Conservation (phyloP, 148 eudicot species). For the Rhododendron kiyosumense region DNA sequence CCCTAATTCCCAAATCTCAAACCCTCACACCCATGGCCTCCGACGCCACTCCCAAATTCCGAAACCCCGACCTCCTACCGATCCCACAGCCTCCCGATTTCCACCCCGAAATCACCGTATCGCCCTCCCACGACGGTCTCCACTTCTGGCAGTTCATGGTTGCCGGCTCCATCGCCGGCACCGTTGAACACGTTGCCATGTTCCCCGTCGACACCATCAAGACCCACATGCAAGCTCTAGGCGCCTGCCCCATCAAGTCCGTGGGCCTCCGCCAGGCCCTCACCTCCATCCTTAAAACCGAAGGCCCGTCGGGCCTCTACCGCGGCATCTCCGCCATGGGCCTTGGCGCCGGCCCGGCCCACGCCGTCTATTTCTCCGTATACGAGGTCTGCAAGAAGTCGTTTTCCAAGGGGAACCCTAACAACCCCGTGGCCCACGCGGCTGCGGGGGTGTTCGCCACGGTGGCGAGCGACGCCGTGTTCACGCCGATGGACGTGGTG, state of each 20-base stretch:
- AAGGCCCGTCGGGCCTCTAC: constrained; percentile 62
- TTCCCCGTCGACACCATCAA: constrained; percentile 79
- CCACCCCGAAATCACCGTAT: neutral
- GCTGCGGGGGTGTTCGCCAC: constrained; percentile 76
- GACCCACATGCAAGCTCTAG: constrained; percentile 81
- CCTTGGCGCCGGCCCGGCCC: constrained; percentile 12
- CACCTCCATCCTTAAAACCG: constrained; percentile 45
- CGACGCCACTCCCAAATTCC: constrained; percentile 28
- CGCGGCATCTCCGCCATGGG: constrained; percentile 82
- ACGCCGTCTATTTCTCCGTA: constrained; percentile 9
- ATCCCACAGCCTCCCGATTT: constrained; percentile 33
- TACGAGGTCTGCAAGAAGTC: constrained; percentile 36
- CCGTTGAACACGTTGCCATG: constrained; percentile 88
- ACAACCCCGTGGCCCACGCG: constrained; percentile 60
- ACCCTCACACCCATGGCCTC: neutral
- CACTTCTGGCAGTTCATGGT: constrained; percentile 77
- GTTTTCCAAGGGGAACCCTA: constrained; percentile 37
- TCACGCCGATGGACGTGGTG: constrained; percentile 96
- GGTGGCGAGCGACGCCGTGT: constrained; percentile 84
- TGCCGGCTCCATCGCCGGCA: constrained; percentile 75
- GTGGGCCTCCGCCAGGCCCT: constrained; percentile 45
- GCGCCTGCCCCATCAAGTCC: constrained; percentile 57
- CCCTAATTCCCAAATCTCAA: neutral
- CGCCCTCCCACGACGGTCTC: constrained; percentile 57
- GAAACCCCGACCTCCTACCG: constrained; percentile 50